Evolutionary conservation across 108 stramenopile genomes (phyloP), one percentile per base, ranked within the genome.

Genomic region (Aurantiochytrium sp.): DNA sequence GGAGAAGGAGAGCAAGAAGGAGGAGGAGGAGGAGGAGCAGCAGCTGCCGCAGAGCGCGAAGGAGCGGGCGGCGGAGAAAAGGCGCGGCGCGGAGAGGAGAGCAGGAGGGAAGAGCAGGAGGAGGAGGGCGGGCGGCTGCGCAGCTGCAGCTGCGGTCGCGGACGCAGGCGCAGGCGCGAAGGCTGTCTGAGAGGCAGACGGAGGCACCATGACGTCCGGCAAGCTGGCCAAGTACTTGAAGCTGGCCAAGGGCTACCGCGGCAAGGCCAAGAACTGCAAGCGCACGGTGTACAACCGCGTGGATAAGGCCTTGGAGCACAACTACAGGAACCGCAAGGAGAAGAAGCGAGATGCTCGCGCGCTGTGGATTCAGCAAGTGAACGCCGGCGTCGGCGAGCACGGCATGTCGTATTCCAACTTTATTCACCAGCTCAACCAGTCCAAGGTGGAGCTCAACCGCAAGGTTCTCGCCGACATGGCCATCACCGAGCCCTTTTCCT

Each of bases 391-490:
- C 19, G 90, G 97, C 57, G 96, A 97, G 91, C 95, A 99, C 89
- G 95, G 94, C n/a, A 92, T 96, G 87, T 88, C 95, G 5, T 99
- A 99, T 91, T 96, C 95, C 58, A 93, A 91, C 60, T 96, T 99
- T 72, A 95, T 96, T 29, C 90, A 91, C 59, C 88, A 89, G 71
- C 90, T 96, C 88, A 21, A n/a, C 53, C 89, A 94, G 25, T 90
- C 95, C 44, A 90, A 95, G 5, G 92, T 99, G 19, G 87, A 92
- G 44, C 91, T 99, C 92, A 96, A 99, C 93, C 95, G 97, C 21
- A 99, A 99, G 93, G 95, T 98, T 44, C 93, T 99, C 69, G 95
- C 97, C 58, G 96, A 97, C 23, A 89, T 99, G 92, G 98, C 98
- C 5, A 95, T 95, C 60, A 96, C 94, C 51, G 98, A 99, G 90